These are phyloP conservation scores for Xeromyces bisporus DNA, from an alignment of 495 filamentous ascomycete species.

Conservation along the genomic window DNA sequence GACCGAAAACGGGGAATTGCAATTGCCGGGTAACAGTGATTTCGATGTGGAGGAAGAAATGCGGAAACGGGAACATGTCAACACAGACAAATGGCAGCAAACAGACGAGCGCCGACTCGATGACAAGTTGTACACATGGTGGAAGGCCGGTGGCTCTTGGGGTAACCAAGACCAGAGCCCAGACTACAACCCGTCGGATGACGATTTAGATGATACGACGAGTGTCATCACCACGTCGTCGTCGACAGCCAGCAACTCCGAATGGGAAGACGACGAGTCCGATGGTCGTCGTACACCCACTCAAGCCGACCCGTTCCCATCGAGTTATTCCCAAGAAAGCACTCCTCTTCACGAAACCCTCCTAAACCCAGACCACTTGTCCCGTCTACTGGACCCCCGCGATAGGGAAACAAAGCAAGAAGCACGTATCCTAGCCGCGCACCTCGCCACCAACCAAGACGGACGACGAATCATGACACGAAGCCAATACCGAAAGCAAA, in stretches of 20 bases:
- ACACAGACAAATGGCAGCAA: constrained; percentile 13
- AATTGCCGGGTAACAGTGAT: constrained; percentile 37
- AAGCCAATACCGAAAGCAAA: constrained; percentile 48
- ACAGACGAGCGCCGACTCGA: constrained; percentile 50
- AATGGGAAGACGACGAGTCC: constrained; percentile 38
- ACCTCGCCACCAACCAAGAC: constrained; percentile 40
- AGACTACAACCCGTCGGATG: constrained; percentile 39
- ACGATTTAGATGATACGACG: constrained; percentile 55
- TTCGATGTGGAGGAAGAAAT: constrained; percentile 69
- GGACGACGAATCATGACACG: constrained; percentile 59
- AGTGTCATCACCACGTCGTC: constrained; percentile 55
- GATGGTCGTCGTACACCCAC: constrained; percentile 68
- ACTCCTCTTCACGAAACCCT: constrained; percentile 45
- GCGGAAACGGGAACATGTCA: constrained; percentile 35
- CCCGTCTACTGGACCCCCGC: constrained; percentile 68
- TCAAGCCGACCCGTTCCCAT: constrained; percentile 26
- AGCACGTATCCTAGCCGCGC: constrained; percentile 66
- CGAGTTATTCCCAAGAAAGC: constrained; percentile 30
- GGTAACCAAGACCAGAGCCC: constrained; percentile 62
- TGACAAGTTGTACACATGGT: constrained; percentile 61
- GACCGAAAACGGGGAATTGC: constrained; percentile 36
- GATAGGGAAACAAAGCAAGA: constrained; percentile 61
- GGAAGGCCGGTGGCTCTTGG: constrained; percentile 65
- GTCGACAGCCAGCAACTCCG: constrained; percentile 30
- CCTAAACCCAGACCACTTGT: constrained; percentile 51